Evolutionary conservation across 2,329 filamentous ascomycete genomes (phyloP).

Genomic region (Teratosphaeria gauchensis): DNA sequence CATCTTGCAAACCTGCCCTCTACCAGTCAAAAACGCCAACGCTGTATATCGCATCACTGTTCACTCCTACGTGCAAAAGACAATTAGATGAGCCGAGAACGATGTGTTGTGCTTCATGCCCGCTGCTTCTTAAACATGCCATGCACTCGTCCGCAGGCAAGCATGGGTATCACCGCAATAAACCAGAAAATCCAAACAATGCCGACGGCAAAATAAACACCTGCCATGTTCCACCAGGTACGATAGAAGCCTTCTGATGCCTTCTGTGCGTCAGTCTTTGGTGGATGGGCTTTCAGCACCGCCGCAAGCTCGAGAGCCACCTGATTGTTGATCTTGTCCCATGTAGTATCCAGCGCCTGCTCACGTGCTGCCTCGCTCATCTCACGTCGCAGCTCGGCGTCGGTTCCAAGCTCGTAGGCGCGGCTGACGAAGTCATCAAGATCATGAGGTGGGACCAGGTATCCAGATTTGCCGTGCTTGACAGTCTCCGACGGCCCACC

Average conservation of each 20-base stretch:
- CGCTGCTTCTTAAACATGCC: conserved; percentile 15
- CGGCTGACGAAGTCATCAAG: conserved; percentile 48
- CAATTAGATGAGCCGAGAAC: not conserved
- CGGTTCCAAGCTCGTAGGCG: conserved; percentile 41
- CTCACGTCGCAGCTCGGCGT: conserved; percentile 34
- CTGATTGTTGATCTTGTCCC: conserved; percentile 62
- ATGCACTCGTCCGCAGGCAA: conserved; percentile 22
- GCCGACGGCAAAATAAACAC: conserved; percentile 23
- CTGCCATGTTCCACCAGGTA: conserved; percentile 16
- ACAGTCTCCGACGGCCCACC: conserved; percentile 62
- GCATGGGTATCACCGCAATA: conserved; percentile 26
- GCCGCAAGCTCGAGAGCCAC: conserved; percentile 55
- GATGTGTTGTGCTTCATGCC: not conserved
- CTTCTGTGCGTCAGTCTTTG: conserved; percentile 9
- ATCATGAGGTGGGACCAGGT: conserved; percentile 51
- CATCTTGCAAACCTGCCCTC: not conserved
- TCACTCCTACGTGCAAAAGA: too few relatives aligned
- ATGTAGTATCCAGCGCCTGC: conserved; percentile 55
- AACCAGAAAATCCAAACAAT: conserved; percentile 29
- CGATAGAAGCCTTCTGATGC: conserved; percentile 17
- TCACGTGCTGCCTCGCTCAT: conserved; percentile 43
- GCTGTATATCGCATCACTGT: too few relatives aligned
- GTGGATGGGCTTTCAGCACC: conserved; percentile 24
- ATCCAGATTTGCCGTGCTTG: conserved; percentile 50
- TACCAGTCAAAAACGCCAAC: not conserved